Percentiles rank a stretch among this genome's conserved stretches.
Conservation (phyloP, 2,329 filamentous ascomycete genomes). For the Thielaviopsis euricoi region DNA sequence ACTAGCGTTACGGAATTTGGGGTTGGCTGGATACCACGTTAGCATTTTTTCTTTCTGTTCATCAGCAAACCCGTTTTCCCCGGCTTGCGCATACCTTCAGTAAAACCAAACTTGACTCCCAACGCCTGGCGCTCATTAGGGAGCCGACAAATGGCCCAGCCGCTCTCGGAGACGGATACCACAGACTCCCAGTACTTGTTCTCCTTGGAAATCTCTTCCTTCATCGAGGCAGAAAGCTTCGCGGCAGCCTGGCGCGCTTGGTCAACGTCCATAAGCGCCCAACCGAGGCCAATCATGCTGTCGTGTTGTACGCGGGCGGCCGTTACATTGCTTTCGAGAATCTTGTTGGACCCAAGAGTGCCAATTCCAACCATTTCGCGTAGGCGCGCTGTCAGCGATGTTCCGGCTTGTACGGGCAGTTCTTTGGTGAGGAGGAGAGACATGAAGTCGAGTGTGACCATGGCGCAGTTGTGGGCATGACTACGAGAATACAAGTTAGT, state of each 20-base stretch:
- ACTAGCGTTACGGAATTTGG: slow-evolving; percentile 50
- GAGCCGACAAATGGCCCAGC: slow-evolving; percentile 71
- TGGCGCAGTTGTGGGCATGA: slow-evolving; percentile 39
- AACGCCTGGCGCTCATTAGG: slow-evolving; percentile 58
- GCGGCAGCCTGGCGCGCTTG: slow-evolving; percentile 58
- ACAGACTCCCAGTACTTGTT: slow-evolving; percentile 81
- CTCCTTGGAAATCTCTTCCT: slow-evolving; percentile 64
- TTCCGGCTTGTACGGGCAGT: slow-evolving; percentile 49
- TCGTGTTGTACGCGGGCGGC: slow-evolving; percentile 39
- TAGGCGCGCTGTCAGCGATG: slow-evolving; percentile 53
- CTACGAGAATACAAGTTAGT: slow-evolving; percentile 17
- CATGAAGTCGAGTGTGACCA: slow-evolving; percentile 63
- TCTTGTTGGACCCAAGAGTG: slow-evolving; percentile 51
- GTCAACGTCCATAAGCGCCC: slow-evolving; percentile 63
- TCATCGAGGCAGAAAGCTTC: slow-evolving; percentile 53
- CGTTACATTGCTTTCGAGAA: slow-evolving; percentile 43
- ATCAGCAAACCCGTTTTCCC: too few relatives aligned
- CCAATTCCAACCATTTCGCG: slow-evolving; percentile 58
- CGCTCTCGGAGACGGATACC: slow-evolving; percentile 60
- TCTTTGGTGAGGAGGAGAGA: slow-evolving; percentile 75
- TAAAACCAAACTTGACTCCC: slow-evolving; percentile 78
- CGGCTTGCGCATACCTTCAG: slow-evolving; percentile 46
- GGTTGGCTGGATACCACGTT: slow-evolving; percentile 24
- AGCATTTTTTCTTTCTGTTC: slow-evolving; percentile 14
- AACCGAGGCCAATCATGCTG: slow-evolving; percentile 45